Evolutionary conservation across 345 rosid genomes (phyloP), one percentile per base, ranked within the genome.

Genomic region (Noccaea caerulescens): DNA sequence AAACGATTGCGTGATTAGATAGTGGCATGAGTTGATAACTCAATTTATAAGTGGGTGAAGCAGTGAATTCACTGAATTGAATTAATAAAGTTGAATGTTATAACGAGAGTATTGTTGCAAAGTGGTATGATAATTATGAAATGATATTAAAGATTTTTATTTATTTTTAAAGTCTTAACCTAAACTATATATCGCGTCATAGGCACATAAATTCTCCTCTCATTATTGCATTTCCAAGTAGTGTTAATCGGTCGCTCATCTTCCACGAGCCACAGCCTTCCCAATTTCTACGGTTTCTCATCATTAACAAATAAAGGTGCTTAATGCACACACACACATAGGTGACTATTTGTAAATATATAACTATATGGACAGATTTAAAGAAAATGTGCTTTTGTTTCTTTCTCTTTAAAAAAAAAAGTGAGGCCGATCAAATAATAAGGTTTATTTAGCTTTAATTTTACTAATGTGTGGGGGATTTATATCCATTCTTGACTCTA

Each of bases 221-320:
- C 78, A 66, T 82, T 52, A 68, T 80, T 73, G 64, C 80, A 75
- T 27, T 42, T 61, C 38, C 72, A 55, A 76, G 66, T 76, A 69
- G 74, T 63, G 71, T 55, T 53, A 54, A 53, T 72, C 78, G 77
- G 76, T 73, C 43, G 69, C 79, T 85, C 87, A 85, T 83, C 75
- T 69, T 78, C 87, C 89, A 85, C 84, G 67, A 83, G 12, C 68
- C 79, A 85, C 82, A 82, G 79, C 66, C 36, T 59, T 1, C 10
- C 68, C 78, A 74, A 67, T 52, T 59, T 59, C 73, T 53, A 67
- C n/a, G 78, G 78, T 74, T 53, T 23, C 33, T 56, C 68, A 74
- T 59, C 78, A 59, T 58, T 72, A 25, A 58, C 13, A 66, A 33
- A 65, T 65, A 65, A 47, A 57, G 72, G 34, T 20, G 27, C 46